phyloP scores from a whole-genome alignment of 1,284 basidiomycete species.

The Boletus semigastroideus region DNA sequence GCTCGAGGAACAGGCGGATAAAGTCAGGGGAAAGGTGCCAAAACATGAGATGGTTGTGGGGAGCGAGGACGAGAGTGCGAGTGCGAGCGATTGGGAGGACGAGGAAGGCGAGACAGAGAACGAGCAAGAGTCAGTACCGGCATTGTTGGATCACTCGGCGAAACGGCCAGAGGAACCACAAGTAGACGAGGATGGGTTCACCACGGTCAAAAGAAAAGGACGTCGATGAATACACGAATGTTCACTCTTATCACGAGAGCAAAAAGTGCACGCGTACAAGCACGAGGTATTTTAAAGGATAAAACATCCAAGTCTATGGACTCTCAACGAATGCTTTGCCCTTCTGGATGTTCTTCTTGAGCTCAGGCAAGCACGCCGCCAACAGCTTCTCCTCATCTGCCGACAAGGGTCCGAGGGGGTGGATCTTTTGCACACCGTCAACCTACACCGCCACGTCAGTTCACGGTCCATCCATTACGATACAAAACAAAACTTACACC shows the following conservation, averaged over 20 bases:
- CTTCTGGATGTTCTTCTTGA: conserved; percentile 98
- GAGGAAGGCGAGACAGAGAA: conserved; percentile 3
- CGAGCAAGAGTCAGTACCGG: conserved; percentile 18
- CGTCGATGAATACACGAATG: conserved; percentile 33
- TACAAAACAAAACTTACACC: conserved; percentile 59
- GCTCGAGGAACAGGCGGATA: conserved; percentile 65
- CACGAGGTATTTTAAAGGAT: conserved; percentile 26
- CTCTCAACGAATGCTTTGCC: conserved; percentile 76
- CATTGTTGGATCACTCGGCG: conserved; percentile 20
- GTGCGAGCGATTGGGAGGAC: conserved; percentile 39
- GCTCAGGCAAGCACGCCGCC: conserved; percentile 86
- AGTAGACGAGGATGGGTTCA: conserved; percentile 88
- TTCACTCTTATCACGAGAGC: not conserved
- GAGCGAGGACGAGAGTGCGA: conserved; percentile 42
- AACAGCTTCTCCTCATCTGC: conserved; percentile 85
- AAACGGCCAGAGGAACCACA: conserved; percentile 52
- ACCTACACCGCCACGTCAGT: conserved; percentile 41
- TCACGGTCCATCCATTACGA: not conserved
- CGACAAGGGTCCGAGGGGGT: conserved; percentile 75
- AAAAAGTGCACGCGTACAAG: conserved; percentile 6
- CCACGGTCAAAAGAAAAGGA: conserved; percentile 64
- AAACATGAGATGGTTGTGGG: conserved; percentile 45
- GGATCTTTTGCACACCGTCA: conserved; percentile 89
- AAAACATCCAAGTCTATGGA: conserved; percentile 31
- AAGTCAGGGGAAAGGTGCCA: conserved; percentile 56